Base-by-base conservation (phyloP, 1,139 yeast species). In the Hemisphaericaspora lyxosophila region DNA sequence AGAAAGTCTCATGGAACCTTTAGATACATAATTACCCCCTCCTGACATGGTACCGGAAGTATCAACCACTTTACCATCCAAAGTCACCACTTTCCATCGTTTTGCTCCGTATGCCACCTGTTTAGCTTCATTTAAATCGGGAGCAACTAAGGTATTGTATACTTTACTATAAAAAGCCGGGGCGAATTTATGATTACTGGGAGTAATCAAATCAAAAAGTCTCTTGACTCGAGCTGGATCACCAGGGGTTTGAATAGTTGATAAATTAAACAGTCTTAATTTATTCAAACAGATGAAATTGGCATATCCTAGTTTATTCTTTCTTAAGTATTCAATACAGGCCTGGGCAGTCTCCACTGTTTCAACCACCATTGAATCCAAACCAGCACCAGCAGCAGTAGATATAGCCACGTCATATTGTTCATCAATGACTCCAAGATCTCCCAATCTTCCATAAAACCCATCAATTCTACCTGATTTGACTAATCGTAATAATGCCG, bases 31-130 rank as follows among this genome's bases (percentile, higher is more conserved):
- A 34, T 75, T 78, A 38, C 97, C 97, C 62, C 99, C 99, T 53
- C 99, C 99, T 36, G 95, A 82, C 85, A 94, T 84, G 2, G 97
- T 86, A 61, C 99, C 99, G 2, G 96, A 85, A n/a, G 85, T 80
- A 54, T 90, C 97, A 41, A 94, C 92, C 24, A 92, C 70, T 51
- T 88, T 85, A 22, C 99, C 99, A 60, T 87, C 96, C 12, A 89
- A 62, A 0, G 98, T 88, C 0, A 94, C 98, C 9, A 90, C 97
- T 53, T 95, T 77, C 73, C 80, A 87, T 45, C 96, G 69, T 45
- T 73, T 78, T 3, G 73, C 66, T 2, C 97, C 96, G 64, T 85
- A 92, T 0, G 98, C 97, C 27, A 92, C 95, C 31, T 75, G 66
- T 47, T 88, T 83, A 0, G 98, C 99, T 52, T 85, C 90, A 29